Percentiles rank a stretch among this genome's conserved stretches.
These are phyloP conservation scores for Simplicillium sp. DNA, from an alignment of 2,329 filamentous ascomycete species.

Conservation along the genomic window DNA sequence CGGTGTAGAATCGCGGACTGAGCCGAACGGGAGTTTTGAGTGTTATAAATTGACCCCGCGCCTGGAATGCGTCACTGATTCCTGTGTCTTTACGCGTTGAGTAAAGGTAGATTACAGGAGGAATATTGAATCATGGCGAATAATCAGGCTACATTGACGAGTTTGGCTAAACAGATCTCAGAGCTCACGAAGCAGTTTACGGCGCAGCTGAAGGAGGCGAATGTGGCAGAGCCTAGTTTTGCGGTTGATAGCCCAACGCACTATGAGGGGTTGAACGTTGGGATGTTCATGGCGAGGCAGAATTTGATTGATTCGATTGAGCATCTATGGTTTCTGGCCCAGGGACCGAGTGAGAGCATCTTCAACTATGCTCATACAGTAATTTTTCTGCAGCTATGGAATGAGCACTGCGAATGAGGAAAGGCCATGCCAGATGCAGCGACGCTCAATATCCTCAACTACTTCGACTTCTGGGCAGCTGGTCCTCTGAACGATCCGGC, in stretches of 20 bases:
- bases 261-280: conserved; percentile 29
- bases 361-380: conserved; percentile 33
- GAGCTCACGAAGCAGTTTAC: conserved; percentile 32
- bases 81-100: too few species aligned
- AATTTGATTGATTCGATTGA: conserved; percentile 32
- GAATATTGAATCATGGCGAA: too few species aligned
- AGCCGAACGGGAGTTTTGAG: too few species aligned
- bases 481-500: conserved; percentile 37
- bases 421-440: conserved; percentile 34
- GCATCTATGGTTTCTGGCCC: conserved; percentile 34
- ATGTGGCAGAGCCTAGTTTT: conserved; percentile 30
- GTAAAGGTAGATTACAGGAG: too few species aligned
- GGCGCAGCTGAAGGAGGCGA: conserved; percentile 28
- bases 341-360: conserved; percentile 39
- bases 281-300: conserved; percentile 33
- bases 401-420: not conserved
- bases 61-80: too few species aligned
- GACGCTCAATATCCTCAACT: conserved; percentile 36
- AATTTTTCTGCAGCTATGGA: conserved; percentile 7
- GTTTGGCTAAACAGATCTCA: conserved; percentile 33
- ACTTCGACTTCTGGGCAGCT: conserved; percentile 42
- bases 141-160: too few species aligned
- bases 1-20: too few species aligned
- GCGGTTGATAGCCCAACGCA: conserved; percentile 31
- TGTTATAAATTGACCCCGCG: too few species aligned